These are phyloP conservation scores for Limonium bicolor DNA, from an alignment of 148 eudicot genomes.

Conservation along the genomic window DNA sequence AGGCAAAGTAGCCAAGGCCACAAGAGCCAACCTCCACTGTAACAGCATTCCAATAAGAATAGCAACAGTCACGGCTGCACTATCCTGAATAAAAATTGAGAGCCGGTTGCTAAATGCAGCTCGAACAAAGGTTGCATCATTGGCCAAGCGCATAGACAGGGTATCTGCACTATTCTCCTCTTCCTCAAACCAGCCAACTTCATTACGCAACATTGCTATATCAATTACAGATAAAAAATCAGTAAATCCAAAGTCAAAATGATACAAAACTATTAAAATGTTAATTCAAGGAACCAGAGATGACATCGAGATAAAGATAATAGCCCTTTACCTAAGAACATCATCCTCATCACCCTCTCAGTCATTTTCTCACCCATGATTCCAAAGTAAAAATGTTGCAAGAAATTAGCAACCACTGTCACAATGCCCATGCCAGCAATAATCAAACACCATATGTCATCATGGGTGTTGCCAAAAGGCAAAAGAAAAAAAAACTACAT, in stretches of 20 bases:
- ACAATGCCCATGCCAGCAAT: conserved; percentile 92
- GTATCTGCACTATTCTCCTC: conserved; percentile 96
- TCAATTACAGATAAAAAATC: neutral
- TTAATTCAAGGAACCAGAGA: neutral
- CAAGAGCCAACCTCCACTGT: conserved; percentile 84
- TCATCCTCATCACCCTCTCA: conserved; percentile 95
- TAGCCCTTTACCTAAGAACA: conserved; percentile 72
- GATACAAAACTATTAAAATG: neutral
- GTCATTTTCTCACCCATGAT: conserved; percentile 99
- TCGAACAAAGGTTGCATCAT: conserved; percentile 98
- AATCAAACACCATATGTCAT: conserved; percentile 92
- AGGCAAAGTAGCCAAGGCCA: conserved; percentile 86
- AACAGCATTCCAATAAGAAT: conserved; percentile 76
- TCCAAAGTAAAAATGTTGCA: conserved; percentile 96
- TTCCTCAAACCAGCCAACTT: conserved; percentile 99
- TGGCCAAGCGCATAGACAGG: conserved; percentile 94
- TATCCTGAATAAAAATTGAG: conserved; percentile 90
- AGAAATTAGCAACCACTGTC: conserved; percentile 91
- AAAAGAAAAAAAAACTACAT: too few species aligned
- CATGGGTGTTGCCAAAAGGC: too few species aligned
- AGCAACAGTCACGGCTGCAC: conserved; percentile 87
- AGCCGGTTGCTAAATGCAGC: conserved; percentile 99
- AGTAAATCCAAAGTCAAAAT: neutral
- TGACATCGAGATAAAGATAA: neutral
- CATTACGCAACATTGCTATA: conserved; percentile 93